Base-by-base conservation (phyloP, 2,329 filamentous ascomycete species). In the Aureobasidium sp. region DNA sequence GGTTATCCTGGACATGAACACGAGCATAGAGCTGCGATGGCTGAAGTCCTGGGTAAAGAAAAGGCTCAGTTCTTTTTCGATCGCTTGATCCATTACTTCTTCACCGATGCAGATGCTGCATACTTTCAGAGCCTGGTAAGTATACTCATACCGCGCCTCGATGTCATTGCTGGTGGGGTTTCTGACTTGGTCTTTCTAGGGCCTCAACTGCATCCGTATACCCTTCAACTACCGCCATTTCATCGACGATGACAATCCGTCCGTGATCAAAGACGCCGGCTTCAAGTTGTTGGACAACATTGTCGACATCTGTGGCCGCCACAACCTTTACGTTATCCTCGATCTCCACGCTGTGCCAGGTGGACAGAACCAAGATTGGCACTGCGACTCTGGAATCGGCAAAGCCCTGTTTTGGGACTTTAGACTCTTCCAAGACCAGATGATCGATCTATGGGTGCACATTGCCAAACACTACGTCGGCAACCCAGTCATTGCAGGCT, bases 141-240 rank as follows among this genome's bases (percentile, higher is more conserved):
- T 29, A 6, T 49, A n/a, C 8, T 15, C 27, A 11, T 48, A 12
- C 15, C 4, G 5, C 22, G 22, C 41, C n/a, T 42, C n/a, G 3
- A 11, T 12, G 27, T 20, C 15, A 29, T 31, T 34, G 17, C 20
- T 34, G 27, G 15, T 17, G 7, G 1, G 3, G n/a, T 27, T 7
- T 9, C 27, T 31, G 7, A 49, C 14, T 2, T n/a, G 11, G n/a
- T 12, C 27, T 5, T 34, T 2, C 1, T 11, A 49, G 47, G 80
- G 80, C 0, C 70, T 84, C 25, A 84, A 84, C 68, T 84, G 80
- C 67, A 74, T 85, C 2, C 77, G 82, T 0, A 72, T 85, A 5
- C 82, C 82, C 0, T 84, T 85, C 71, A 85, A 85, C 68, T 83
- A 84, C 66, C 77, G 79, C 0, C 79, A 82, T 64, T 80, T 81